Conservation (phyloP, 75 land plant genomes). For the Pinus albicaulis region DNA sequence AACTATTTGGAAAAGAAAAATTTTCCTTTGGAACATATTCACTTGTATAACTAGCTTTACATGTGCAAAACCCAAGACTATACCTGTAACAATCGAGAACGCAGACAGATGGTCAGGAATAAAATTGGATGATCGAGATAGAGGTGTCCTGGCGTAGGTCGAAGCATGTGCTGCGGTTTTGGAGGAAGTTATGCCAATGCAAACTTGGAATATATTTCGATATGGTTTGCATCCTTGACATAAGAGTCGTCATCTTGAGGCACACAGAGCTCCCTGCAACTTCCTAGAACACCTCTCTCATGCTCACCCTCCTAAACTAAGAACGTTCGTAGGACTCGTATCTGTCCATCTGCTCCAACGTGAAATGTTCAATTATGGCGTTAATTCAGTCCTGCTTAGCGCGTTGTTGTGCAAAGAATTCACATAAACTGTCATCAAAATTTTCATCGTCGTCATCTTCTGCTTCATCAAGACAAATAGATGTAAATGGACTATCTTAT, state of each 20-base stretch:
- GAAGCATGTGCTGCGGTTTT: too few species aligned
- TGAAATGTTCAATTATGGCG: slow-evolving; percentile 75
- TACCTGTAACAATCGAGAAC: too few species aligned
- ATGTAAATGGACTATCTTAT: slow-evolving; percentile 95
- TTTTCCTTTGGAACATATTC: too few species aligned
- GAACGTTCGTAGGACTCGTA: slow-evolving; percentile 93
- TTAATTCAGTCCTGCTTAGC: slow-evolving; percentile 11
- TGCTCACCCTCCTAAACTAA: slow-evolving; percentile 79
- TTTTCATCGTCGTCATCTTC: not conserved
- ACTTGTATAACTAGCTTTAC: too few species aligned
- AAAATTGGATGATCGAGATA: too few species aligned
- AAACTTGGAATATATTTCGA: too few species aligned
- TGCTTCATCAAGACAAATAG: slow-evolving; percentile 53
- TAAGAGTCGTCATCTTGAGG: slow-evolving; percentile 89
- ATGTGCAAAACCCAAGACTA: too few species aligned
- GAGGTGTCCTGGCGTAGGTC: too few species aligned
- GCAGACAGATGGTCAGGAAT: too few species aligned
- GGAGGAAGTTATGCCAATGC: too few species aligned
- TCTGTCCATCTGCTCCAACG: slow-evolving; percentile 89
- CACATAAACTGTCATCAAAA: not conserved
- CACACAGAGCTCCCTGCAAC: slow-evolving; percentile 87
- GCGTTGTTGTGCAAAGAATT: not conserved
- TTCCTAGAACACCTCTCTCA: slow-evolving; percentile 81
- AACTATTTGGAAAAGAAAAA: too few species aligned
- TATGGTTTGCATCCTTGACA: slow-evolving; percentile 64